These are phyloP conservation scores for Aureobasidium sp. DNA, from an alignment of 2,329 filamentous ascomycete species.

Conservation along the genomic window DNA sequence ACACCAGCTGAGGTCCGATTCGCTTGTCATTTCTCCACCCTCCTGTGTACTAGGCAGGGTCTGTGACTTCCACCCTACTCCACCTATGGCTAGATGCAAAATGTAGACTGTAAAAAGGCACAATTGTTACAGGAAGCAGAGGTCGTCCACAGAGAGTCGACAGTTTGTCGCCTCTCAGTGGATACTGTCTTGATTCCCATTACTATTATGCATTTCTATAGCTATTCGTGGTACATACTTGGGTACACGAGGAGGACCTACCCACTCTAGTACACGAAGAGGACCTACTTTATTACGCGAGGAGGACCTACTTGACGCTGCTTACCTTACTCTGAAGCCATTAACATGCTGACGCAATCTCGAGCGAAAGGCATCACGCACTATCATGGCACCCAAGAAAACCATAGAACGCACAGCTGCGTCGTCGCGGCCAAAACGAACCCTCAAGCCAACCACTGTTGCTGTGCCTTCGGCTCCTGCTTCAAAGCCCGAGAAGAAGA, in stretches of 20 bases:
- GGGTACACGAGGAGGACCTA: background rate
- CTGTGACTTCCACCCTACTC: too few relatives aligned
- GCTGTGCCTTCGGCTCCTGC: background rate
- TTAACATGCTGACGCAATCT: background rate
- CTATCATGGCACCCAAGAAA: background rate
- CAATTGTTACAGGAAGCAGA: background rate
- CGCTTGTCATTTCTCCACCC: background rate
- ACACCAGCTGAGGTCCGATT: background rate
- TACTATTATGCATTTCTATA: background rate
- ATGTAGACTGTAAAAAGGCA: background rate
- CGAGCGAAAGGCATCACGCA: background rate
- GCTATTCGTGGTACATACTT: background rate
- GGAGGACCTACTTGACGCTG: background rate
- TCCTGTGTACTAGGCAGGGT: too few relatives aligned
- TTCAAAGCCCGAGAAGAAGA: background rate
- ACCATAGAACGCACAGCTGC: constrained; percentile 1
- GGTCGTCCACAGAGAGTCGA: background rate
- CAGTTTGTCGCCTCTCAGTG: background rate
- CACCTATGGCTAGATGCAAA: too few relatives aligned
- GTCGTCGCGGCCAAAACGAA: background rate
- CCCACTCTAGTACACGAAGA: background rate
- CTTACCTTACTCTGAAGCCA: background rate
- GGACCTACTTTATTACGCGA: background rate
- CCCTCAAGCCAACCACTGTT: background rate
- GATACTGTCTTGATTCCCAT: background rate